Evolutionary conservation across 1,139 yeast species (phyloP).

Genomic region (Candida sp.): DNA sequence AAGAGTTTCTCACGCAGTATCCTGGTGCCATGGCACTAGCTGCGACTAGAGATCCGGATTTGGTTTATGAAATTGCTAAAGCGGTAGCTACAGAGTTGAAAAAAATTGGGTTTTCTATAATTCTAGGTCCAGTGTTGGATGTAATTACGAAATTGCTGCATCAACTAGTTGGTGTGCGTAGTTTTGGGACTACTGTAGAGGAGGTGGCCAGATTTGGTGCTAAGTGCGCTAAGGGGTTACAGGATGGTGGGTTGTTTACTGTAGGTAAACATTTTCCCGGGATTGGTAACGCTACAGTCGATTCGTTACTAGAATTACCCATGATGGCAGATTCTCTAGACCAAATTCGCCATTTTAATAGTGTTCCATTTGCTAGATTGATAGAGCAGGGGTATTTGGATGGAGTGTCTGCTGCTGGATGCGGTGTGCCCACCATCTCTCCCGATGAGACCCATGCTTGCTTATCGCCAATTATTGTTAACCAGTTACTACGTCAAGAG

Average conservation of each 20-base stretch:
- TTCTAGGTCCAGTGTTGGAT: constrained; percentile 64
- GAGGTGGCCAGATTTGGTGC: constrained; percentile 55
- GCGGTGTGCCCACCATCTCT: constrained; percentile 63
- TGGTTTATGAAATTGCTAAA: constrained; percentile 52
- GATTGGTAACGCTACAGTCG: constrained; percentile 60
- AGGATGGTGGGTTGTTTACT: constrained; percentile 53
- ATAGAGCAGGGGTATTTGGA: constrained; percentile 49
- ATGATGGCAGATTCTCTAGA: constrained; percentile 56
- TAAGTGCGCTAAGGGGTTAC: constrained; percentile 53
- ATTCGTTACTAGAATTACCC: constrained; percentile 55
- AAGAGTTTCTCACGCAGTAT: constrained; percentile 51
- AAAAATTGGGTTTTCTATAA: constrained; percentile 54
- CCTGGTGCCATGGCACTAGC: constrained; percentile 68
- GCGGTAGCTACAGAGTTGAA: constrained; percentile 55
- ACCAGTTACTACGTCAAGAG: constrained; percentile 49
- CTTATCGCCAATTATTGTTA: constrained; percentile 54
- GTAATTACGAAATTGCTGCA: constrained; percentile 57
- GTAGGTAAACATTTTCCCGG: constrained; percentile 71
- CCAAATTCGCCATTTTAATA: constrained; percentile 49
- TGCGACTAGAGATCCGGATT: constrained; percentile 49
- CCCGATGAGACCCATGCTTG: constrained; percentile 67
- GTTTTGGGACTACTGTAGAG: constrained; percentile 60
- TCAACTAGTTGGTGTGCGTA: constrained; percentile 58
- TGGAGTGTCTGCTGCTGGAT: constrained; percentile 63
- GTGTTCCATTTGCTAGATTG: constrained; percentile 51